A percentile compares a stretch with the other conserved stretches of the same genome.
Conservation (phyloP, 139 green algal genomes). For the Pleodorina starrii region DNA sequence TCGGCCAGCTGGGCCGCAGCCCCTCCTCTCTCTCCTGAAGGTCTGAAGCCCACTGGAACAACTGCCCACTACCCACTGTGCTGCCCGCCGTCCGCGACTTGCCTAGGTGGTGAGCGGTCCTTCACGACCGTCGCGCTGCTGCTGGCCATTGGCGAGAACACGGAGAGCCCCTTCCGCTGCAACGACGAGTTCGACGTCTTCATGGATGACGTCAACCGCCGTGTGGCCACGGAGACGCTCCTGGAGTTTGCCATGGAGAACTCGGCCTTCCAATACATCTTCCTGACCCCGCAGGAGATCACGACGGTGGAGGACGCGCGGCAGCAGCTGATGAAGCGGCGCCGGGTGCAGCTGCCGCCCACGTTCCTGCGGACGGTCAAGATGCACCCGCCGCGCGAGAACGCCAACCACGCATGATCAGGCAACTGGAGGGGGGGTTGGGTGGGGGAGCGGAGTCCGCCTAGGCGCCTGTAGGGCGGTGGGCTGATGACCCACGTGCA, state of each 20-base stretch:
- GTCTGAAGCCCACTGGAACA: no score
- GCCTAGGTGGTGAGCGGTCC: constrained; percentile 92
- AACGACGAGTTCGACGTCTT: constrained; percentile 94
- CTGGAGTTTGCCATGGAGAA: constrained; percentile 80
- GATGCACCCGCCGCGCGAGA: constrained; percentile 58
- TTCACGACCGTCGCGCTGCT: constrained; percentile 93
- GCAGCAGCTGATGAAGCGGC: constrained; percentile 33
- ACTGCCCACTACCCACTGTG: no score
- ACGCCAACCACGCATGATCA: background rate
- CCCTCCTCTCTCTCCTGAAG: no score
- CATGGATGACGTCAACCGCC: constrained; percentile 85
- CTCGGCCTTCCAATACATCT: constrained; percentile 80
- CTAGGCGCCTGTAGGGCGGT: no score
- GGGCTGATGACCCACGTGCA: no score
- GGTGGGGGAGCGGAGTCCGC: no score
- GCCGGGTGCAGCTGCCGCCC: constrained; percentile 43
- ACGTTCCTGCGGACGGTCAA: constrained; percentile 63
- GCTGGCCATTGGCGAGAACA: constrained; percentile 85
- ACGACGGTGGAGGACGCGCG: constrained; percentile 55
- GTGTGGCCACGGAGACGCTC: constrained; percentile 79
- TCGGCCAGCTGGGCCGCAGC: no score
- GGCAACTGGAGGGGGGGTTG: no score
- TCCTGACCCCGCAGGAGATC: constrained; percentile 84
- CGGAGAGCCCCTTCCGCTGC: constrained; percentile 85
- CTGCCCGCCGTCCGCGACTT: no score